Evolutionary conservation across 768 basidiomycete genomes (phyloP).

Genomic region (Cystobasidium tubakii): DNA sequence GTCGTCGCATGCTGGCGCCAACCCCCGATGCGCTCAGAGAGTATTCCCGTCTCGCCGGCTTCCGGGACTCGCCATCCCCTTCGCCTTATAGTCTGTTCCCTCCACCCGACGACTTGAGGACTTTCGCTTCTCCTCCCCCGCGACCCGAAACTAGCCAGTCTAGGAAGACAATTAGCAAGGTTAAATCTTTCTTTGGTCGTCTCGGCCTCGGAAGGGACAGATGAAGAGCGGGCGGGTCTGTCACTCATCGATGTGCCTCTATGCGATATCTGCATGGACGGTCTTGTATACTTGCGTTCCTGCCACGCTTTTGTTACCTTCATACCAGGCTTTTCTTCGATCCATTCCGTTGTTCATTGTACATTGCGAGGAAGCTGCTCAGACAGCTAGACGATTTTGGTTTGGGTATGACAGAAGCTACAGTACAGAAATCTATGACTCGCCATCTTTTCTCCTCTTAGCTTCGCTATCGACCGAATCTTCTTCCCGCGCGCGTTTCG

Average conservation of each 20-base stretch:
- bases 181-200: conserved; percentile 21
- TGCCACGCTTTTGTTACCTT: too few relatives aligned
- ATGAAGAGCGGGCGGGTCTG: conserved; percentile 4
- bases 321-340: too few relatives aligned
- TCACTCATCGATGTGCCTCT: background rate
- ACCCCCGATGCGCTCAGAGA: conserved; percentile 14
- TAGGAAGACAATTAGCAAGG: conserved; percentile 15
- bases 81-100: conserved; percentile 13
- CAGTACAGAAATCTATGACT: background rate
- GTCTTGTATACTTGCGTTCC: too few relatives aligned
- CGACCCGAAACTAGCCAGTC: conserved; percentile 24
- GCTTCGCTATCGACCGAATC: conserved; percentile 26
- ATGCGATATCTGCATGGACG: too few relatives aligned
- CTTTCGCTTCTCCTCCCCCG: conserved; percentile 29
- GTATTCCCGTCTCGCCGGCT: background rate
- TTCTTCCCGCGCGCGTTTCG: conserved; percentile 41
- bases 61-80: background rate
- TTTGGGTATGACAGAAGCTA: background rate
- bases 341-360: background rate
- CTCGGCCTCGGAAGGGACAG: conserved; percentile 17
- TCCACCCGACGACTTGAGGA: conserved; percentile 21
- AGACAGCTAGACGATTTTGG: background rate
- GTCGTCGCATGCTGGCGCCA: conserved; percentile 20
- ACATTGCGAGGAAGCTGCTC: background rate
- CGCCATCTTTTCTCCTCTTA: conserved; percentile 31